These are phyloP conservation scores for Gnaphalium uliginosum DNA, from an alignment of 129 eudicot genomes.

Conservation along the genomic window DNA sequence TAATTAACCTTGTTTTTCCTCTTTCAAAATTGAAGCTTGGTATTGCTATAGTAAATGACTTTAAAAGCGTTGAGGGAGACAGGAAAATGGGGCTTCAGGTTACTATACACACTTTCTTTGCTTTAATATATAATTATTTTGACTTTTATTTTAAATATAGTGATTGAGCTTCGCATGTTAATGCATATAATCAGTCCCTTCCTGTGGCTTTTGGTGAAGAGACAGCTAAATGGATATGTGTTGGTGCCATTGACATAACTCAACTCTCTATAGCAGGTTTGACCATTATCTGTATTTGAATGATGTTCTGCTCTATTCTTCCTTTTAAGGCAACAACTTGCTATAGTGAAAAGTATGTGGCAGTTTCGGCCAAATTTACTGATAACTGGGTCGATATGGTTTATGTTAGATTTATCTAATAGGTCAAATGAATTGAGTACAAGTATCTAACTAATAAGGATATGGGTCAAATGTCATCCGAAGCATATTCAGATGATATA, in stretches of 20 bases:
- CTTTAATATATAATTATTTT: not conserved
- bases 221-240: conserved; percentile 96
- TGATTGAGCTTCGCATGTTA: conserved; percentile 21
- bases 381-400: too few relatives aligned
- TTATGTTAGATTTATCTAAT: too few relatives aligned
- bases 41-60: conserved; percentile 93
- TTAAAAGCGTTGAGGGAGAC: conserved; percentile 96
- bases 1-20: conserved; percentile 16
- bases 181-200: conserved; percentile 61
- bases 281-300: conserved; percentile 13
- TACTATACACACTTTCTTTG: not conserved
- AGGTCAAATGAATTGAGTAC: not conserved
- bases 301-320: conserved; percentile 2
- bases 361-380: not conserved
- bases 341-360: not conserved
- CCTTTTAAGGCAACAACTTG: conserved; percentile 1
- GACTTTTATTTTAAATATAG: not conserved
- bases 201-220: conserved; percentile 98
- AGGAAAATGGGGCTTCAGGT: conserved; percentile 95
- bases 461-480: too few relatives aligned
- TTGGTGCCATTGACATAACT: conserved; percentile 94
- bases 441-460: too few relatives aligned
- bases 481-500: too few relatives aligned
- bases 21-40: conserved; percentile 61
- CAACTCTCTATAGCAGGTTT: conserved; percentile 88